Conservation (phyloP, 441 rosid genomes). For the Adansonia rubrostipa region DNA sequence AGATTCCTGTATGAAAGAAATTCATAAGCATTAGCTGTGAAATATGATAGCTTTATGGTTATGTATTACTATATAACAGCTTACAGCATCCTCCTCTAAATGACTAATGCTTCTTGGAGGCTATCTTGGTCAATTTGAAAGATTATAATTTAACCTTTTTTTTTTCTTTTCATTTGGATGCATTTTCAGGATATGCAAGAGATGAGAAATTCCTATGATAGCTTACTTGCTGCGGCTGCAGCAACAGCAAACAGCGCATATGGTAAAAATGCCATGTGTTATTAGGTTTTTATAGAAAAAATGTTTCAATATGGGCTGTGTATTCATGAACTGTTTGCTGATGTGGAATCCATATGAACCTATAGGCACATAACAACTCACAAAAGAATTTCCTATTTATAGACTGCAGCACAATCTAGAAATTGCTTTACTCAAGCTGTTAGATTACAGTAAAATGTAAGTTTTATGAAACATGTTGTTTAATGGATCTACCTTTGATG, state of each 20-base stretch:
- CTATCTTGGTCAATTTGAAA: slow-evolving; percentile 7
- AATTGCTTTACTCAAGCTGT: neutral
- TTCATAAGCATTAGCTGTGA: slow-evolving; percentile 6
- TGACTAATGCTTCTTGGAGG: slow-evolving; percentile 11
- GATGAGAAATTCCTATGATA: slow-evolving; percentile 93
- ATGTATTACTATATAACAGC: neutral
- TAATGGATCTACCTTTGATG: slow-evolving; percentile 20
- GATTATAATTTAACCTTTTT: neutral
- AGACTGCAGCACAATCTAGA: neutral
- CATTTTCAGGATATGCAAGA: slow-evolving; percentile 80
- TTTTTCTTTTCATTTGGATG: slow-evolving; percentile 10
- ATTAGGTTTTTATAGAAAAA: neutral
- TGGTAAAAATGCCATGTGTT: slow-evolving; percentile 47
- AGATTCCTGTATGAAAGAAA: neutral
- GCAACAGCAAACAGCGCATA: slow-evolving; percentile 93
- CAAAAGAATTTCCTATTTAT: neutral
- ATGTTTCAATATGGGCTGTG: neutral
- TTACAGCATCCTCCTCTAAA: neutral
- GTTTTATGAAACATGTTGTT: neutral
- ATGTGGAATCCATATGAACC: neutral
- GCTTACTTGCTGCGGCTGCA: slow-evolving; percentile 95
- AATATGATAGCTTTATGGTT: neutral
- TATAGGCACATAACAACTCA: neutral
- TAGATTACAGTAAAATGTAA: neutral
- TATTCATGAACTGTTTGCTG: neutral